Conservation (phyloP, 2,329 filamentous ascomycete genomes). For the Arthrobotrys pseudoclavata region DNA sequence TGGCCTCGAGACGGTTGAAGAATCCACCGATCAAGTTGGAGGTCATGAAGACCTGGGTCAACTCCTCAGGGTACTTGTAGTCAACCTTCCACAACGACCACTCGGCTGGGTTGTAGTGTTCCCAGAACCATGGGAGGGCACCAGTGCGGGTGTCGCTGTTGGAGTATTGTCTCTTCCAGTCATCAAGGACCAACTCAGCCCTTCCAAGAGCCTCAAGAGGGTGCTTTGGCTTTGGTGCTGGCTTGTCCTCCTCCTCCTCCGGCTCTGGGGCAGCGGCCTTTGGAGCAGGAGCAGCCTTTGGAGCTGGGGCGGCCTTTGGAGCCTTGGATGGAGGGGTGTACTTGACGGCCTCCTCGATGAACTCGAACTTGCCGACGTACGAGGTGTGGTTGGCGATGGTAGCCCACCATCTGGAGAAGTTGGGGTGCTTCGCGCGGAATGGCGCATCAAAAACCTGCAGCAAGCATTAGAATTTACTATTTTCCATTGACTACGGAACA, state of each 20-base stretch:
- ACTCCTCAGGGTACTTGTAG: constrained; percentile 99
- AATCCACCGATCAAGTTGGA: constrained; percentile 98
- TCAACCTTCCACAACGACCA: constrained; percentile 94
- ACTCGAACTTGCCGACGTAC: constrained; percentile 80
- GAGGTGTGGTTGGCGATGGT: constrained; percentile 93
- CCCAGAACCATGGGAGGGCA: constrained; percentile 98
- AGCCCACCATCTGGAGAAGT: constrained; percentile 92
- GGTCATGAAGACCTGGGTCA: constrained; percentile 98
- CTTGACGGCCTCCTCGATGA: constrained; percentile 85
- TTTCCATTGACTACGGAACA: not conserved
- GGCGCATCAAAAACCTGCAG: constrained; percentile 83
- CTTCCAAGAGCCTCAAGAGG: constrained; percentile 87
- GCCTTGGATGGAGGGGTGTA: constrained; percentile 73
- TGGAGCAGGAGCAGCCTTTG: constrained; percentile 67
- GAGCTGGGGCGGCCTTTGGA: constrained; percentile 70
- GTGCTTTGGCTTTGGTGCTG: constrained; percentile 93
- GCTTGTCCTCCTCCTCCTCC: constrained; percentile 70
- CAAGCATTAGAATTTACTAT: not conserved
- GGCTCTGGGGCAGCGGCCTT: constrained; percentile 67
- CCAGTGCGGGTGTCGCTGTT: constrained; percentile 87
- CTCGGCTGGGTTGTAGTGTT: constrained; percentile 92
- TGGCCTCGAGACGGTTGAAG: constrained; percentile 95
- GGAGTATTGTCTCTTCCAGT: constrained; percentile 99
- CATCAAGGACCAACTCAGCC: constrained; percentile 86
- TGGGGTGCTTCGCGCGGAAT: constrained; percentile 86